Conservation (phyloP, 2,329 filamentous ascomycete genomes). For the Neurospora sp. region DNA sequence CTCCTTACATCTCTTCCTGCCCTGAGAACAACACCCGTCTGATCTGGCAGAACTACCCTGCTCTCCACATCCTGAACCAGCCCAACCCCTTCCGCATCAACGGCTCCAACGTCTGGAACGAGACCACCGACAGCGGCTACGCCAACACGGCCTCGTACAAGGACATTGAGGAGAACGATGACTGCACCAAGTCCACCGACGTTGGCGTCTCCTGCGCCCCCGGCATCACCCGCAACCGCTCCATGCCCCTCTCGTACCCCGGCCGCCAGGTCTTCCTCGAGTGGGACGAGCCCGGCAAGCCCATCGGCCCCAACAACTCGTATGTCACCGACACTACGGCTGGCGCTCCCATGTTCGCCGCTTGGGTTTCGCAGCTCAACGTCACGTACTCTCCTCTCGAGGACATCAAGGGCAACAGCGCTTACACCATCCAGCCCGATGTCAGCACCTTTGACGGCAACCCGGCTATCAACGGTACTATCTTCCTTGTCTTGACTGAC, state of each 20-base stretch:
- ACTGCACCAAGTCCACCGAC: constrained; percentile 48
- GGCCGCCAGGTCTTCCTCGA: constrained; percentile 60
- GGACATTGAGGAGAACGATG: constrained; percentile 33
- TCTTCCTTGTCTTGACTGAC: constrained; percentile 72
- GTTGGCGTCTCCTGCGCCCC: constrained; percentile 49
- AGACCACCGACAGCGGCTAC: constrained; percentile 49
- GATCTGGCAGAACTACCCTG: constrained; percentile 78
- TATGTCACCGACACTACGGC: constrained; percentile 59
- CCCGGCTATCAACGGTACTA: constrained; percentile 64
- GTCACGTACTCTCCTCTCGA: constrained; percentile 57
- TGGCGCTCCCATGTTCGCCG: constrained; percentile 53
- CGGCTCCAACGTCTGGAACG: constrained; percentile 50
- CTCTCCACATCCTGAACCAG: constrained; percentile 62
- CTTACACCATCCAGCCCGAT: constrained; percentile 65
- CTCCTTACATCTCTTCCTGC: constrained; percentile 72
- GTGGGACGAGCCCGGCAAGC: constrained; percentile 62
- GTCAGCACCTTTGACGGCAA: constrained; percentile 57
- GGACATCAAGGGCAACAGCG: constrained; percentile 42
- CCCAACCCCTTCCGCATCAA: constrained; percentile 63
- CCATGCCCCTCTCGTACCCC: constrained; percentile 61
- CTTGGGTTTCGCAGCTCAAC: constrained; percentile 71
- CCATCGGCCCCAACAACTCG: constrained; percentile 71
- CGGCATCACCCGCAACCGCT: constrained; percentile 59
- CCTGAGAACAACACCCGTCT: constrained; percentile 64
- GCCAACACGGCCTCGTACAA: constrained; percentile 44